These are phyloP conservation scores for Pythium myriotylum DNA, from an alignment of 352 stramenopile genomes.

Conservation along the genomic window DNA sequence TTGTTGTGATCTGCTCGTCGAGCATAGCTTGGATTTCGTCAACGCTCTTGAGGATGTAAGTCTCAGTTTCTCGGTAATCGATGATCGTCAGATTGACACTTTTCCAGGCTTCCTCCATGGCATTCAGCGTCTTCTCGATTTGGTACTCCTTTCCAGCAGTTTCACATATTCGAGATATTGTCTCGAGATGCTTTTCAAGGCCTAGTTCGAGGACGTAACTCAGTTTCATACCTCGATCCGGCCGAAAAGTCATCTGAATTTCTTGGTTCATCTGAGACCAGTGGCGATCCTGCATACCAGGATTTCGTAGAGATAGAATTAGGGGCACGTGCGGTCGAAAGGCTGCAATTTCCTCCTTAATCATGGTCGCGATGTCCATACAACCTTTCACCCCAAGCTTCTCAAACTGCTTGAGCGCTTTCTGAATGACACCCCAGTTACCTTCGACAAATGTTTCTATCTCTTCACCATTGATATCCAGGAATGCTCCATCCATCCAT, in stretches of 20 bases:
- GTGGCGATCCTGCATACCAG: slow-evolving; percentile 93
- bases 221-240: slow-evolving; percentile 82
- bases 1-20: slow-evolving; percentile 96
- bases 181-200: slow-evolving; percentile 85
- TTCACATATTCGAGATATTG: slow-evolving; percentile 92
- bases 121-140: slow-evolving; percentile 93
- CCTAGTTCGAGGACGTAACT: slow-evolving; percentile 86
- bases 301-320: slow-evolving; percentile 88
- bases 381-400: slow-evolving; percentile 86
- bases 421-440: slow-evolving; percentile 86
- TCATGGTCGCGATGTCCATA: slow-evolving; percentile 83
- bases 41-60: slow-evolving; percentile 93
- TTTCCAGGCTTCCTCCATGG: slow-evolving; percentile 93
- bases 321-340: slow-evolving; percentile 92
- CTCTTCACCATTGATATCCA: slow-evolving; percentile 90
- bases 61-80: slow-evolving; percentile 92
- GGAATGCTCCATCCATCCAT: slow-evolving; percentile 92
- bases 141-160: slow-evolving; percentile 94
- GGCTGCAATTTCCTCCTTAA: slow-evolving; percentile 90
- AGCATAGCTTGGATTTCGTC: slow-evolving; percentile 94
- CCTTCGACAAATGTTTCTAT: slow-evolving; percentile 90
- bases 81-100: slow-evolving; percentile 85
- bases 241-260: slow-evolving; percentile 82
- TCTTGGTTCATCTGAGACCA: slow-evolving; percentile 92
- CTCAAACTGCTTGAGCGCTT: slow-evolving; percentile 94